Conservation (phyloP, 805 yeast genomes). For the Candida broadrunensis region DNA sequence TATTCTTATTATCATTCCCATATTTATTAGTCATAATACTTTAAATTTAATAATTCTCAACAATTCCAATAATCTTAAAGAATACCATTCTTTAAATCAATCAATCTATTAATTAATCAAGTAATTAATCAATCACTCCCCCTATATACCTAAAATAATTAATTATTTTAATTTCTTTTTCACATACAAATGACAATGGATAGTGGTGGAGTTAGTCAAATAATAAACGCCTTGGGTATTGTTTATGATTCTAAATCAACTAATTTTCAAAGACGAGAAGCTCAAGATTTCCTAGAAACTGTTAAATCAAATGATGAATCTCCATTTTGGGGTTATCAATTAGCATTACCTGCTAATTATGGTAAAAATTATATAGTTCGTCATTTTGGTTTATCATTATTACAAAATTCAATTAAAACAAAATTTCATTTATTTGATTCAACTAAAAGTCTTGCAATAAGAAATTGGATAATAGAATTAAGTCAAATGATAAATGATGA, state of each 20-base stretch:
- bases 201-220: constrained; percentile 65
- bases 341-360: constrained; percentile 63
- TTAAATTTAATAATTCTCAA: too few relatives aligned
- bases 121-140: too few relatives aligned
- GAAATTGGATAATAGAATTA: constrained; percentile 83
- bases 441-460: constrained; percentile 61
- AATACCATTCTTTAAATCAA: too few relatives aligned
- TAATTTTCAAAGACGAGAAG: constrained; percentile 53
- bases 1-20: too few relatives aligned
- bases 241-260: constrained; percentile 66
- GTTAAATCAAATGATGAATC: constrained; percentile 78
- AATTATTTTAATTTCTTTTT: too few relatives aligned
- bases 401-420: constrained; percentile 66
- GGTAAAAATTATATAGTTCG: constrained; percentile 66
- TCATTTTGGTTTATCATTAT: constrained; percentile 82
- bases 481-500: constrained; percentile 52
- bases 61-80: too few relatives aligned
- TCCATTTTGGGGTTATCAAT: constrained; percentile 89
- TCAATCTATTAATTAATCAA: too few relatives aligned
- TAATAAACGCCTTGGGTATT: constrained; percentile 71
- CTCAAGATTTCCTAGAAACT: constrained; percentile 66
- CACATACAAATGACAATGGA: constrained; percentile 47
- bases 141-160: too few relatives aligned
- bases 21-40: too few relatives aligned
- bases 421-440: constrained; percentile 54